Evolutionary conservation across 2,329 filamentous ascomycete species (phyloP).

Genomic region (Aureobasidium musti): DNA sequence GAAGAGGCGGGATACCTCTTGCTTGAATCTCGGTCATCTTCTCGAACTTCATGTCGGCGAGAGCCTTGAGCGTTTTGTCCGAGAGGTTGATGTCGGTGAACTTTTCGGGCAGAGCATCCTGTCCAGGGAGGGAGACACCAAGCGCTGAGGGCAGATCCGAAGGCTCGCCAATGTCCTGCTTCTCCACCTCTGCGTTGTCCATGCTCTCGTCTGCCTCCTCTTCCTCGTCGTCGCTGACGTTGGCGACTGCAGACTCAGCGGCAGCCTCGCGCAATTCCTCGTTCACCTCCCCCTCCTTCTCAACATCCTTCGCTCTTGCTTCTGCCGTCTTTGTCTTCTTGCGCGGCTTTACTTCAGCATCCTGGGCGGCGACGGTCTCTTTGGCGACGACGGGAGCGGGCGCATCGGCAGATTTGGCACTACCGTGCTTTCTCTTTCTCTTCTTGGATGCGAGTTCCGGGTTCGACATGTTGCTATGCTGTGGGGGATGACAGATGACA

Average conservation of each 20-base stretch:
- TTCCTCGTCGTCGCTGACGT: constrained; percentile 43
- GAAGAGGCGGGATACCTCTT: constrained; percentile 79
- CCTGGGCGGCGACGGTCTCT: constrained; percentile 12
- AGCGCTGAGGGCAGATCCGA: constrained; percentile 58
- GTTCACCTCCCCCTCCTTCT: constrained; percentile 42
- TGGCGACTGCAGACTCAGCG: constrained; percentile 30
- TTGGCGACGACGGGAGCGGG: constrained; percentile 35
- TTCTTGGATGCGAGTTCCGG: constrained; percentile 48
- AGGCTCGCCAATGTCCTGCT: constrained; percentile 40
- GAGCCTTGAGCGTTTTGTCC: constrained; percentile 84
- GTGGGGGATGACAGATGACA: not conserved
- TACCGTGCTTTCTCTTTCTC: constrained; percentile 52
- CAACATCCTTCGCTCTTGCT: constrained; percentile 37
- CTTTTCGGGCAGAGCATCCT: constrained; percentile 64
- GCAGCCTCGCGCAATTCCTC: constrained; percentile 41
- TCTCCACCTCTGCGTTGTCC: constrained; percentile 38
- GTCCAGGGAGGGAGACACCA: constrained; percentile 60
- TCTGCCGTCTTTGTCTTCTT: constrained; percentile 45
- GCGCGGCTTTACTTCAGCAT: constrained; percentile 41
- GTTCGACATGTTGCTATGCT: constrained; percentile 42
- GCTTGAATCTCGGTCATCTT: constrained; percentile 96
- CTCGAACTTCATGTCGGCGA: constrained; percentile 82
- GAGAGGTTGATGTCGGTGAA: constrained; percentile 84
- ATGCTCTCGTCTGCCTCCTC: constrained; percentile 42
- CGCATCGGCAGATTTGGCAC: constrained; percentile 39